A percentile compares a stretch with the other conserved stretches of the same genome.
Conservation (phyloP, 805 yeast species). For the Kodamaea sagamina region DNA sequence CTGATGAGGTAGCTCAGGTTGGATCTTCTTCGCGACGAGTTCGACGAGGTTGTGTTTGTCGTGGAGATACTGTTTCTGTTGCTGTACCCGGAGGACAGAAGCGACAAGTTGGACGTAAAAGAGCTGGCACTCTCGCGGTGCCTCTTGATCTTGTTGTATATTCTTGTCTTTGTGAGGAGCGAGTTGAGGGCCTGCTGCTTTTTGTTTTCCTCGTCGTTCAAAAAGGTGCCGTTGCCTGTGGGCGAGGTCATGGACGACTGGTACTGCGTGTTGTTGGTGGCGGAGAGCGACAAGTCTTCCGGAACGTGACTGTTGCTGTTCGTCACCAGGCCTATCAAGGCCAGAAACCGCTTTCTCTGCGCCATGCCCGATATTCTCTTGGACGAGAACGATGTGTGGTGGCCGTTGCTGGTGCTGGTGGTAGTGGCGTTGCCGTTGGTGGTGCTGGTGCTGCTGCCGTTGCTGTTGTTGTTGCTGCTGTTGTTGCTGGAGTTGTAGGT, state of each 20-base stretch:
- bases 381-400: conserved; percentile 1
- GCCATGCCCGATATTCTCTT: conserved; percentile 13
- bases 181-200: conserved; percentile 24
- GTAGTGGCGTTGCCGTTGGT: not conserved
- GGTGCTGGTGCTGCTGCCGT: not conserved
- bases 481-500: conserved; percentile 13
- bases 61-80: conserved; percentile 27
- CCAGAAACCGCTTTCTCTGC: conserved; percentile 23
- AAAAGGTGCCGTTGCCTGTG: conserved; percentile 2
- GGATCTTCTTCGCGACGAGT: conserved; percentile 23
- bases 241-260: conserved; percentile 11
- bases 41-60: conserved; percentile 22
- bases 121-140: conserved; percentile 40
- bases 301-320: conserved; percentile 7
- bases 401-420: conserved; percentile 3
- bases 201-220: conserved; percentile 20
- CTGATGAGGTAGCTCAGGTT: conserved; percentile 14
- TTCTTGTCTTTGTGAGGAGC: conserved; percentile 34
- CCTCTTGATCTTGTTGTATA: conserved; percentile 39
- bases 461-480: not conserved
- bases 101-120: conserved; percentile 23
- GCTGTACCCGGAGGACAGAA: conserved; percentile 19
- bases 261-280: not conserved
- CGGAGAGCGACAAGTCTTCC: conserved; percentile 7
- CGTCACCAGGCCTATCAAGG: conserved; percentile 16